Conservation (phyloP, 768 basidiomycete species). For the Xerocomellus amylosporus region DNA sequence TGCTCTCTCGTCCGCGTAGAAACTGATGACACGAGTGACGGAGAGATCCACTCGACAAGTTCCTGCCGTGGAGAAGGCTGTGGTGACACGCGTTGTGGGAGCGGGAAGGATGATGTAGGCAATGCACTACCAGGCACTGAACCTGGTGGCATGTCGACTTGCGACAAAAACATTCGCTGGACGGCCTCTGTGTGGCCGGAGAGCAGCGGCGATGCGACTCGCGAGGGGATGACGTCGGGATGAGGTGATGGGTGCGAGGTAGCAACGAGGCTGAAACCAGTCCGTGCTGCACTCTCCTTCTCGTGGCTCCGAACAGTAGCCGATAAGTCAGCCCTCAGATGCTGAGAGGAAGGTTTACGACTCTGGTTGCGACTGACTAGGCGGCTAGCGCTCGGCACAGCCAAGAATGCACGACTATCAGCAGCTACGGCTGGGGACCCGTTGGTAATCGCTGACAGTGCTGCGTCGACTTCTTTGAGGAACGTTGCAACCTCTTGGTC, state of each 20-base stretch:
- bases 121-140: constrained; percentile 12
- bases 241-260: constrained; percentile 22
- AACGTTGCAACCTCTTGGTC: constrained; percentile 33
- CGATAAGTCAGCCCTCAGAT: constrained; percentile 29
- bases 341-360: constrained; percentile 31
- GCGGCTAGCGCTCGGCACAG: constrained; percentile 27
- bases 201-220: constrained; percentile 17
- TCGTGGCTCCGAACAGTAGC: constrained; percentile 28
- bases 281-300: constrained; percentile 23
- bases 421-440: constrained; percentile 29
- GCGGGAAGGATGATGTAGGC: constrained; percentile 10
- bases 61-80: constrained; percentile 31
- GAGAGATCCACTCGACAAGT: constrained; percentile 22
- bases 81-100: constrained; percentile 27
- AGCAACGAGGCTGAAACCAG: constrained; percentile 33
- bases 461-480: constrained; percentile 32
- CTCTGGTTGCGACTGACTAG: constrained; percentile 28
- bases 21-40: constrained; percentile 16
- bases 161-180: constrained; percentile 21
- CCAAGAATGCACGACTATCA: constrained; percentile 31
- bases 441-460: constrained; percentile 23
- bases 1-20: constrained; percentile 19
- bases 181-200: constrained; percentile 18
- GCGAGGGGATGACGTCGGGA: constrained; percentile 27
- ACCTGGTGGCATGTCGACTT: constrained; percentile 10